A percentile compares a stretch with the other conserved stretches of the same genome.
Conservation (phyloP, 768 basidiomycete species). For the Mycena galopus region DNA sequence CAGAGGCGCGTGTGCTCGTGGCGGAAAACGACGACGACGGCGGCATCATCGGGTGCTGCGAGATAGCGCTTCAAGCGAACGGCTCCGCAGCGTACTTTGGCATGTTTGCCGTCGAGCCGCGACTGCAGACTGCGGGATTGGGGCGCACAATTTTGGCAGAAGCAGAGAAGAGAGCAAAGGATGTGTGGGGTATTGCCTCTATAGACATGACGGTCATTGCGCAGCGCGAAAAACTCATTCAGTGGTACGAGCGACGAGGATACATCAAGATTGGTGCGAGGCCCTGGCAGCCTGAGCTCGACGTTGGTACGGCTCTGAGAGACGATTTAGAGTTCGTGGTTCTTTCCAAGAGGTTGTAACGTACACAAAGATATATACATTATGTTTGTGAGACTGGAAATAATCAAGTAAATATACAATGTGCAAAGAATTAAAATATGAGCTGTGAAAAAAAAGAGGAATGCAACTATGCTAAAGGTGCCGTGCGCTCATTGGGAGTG, state of each 20-base stretch:
- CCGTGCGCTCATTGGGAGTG: conserved; percentile 19
- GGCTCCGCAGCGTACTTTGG: conserved; percentile 11
- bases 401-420: conserved; percentile 27
- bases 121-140: conserved; percentile 16
- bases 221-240: conserved; percentile 4
- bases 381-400: conserved; percentile 2
- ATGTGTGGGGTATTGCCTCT: background rate
- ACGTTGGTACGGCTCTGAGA: conserved; percentile 6
- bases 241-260: conserved; percentile 18
- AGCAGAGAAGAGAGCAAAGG: conserved; percentile 10
- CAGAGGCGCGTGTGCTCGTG: conserved; percentile 10
- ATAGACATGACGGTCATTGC: conserved; percentile 22
- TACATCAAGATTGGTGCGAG: conserved; percentile 8
- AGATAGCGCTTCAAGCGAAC: conserved; percentile 4
- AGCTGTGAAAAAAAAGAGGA: background rate
- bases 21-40: conserved; percentile 9
- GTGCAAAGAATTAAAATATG: background rate
- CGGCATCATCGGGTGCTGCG: conserved; percentile 20
- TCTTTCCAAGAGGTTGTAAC: conserved; percentile 12
- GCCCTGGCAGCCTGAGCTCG: background rate
- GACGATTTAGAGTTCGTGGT: conserved; percentile 22
- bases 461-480: conserved; percentile 14
- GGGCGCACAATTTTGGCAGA: conserved; percentile 18
- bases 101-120: conserved; percentile 26
- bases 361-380: background rate